phyloP scores from a whole-genome alignment of 345 rosid species.

The Psidium guajava region DNA sequence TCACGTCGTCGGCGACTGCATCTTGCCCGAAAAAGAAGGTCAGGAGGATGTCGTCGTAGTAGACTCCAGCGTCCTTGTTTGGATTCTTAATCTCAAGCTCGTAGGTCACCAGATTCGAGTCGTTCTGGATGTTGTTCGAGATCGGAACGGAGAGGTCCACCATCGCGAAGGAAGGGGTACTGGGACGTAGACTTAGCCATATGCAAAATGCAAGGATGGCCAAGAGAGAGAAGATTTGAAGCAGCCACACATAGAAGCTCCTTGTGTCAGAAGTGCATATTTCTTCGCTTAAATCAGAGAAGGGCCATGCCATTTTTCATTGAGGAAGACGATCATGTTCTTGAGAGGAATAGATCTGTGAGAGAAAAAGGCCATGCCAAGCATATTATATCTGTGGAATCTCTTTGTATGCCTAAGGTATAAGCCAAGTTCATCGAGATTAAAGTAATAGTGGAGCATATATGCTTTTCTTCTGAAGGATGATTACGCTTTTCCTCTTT shows the following conservation, averaged over 20 bases:
- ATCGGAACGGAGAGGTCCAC: conserved; percentile 16
- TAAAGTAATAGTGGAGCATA: not conserved
- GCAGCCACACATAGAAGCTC: conserved; percentile 19
- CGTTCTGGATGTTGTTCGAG: not conserved
- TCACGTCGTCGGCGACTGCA: conserved; percentile 4
- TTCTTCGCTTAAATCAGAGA: not conserved
- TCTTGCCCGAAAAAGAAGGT: conserved; percentile 17
- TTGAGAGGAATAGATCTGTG: not conserved
- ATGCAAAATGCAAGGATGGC: conserved; percentile 20
- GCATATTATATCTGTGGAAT: not conserved
- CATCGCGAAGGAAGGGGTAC: conserved; percentile 11
- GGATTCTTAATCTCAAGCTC: conserved; percentile 21
- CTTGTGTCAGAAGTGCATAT: not conserved
- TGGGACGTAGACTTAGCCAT: conserved; percentile 28
- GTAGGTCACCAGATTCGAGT: conserved; percentile 3
- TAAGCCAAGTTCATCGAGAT: not conserved
- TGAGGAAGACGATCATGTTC: not conserved
- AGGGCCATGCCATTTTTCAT: not conserved
- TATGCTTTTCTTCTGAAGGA: not conserved
- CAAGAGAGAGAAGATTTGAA: conserved; percentile 16
- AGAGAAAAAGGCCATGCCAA: not conserved
- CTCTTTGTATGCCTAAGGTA: not conserved
- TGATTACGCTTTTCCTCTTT: not conserved
- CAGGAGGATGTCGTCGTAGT: conserved; percentile 22
- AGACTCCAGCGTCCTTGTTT: conserved; percentile 24